A percentile compares a stretch with the other conserved stretches of the same genome.
Conservation (phyloP, 805 yeast species). For the Candida adriatica region DNA sequence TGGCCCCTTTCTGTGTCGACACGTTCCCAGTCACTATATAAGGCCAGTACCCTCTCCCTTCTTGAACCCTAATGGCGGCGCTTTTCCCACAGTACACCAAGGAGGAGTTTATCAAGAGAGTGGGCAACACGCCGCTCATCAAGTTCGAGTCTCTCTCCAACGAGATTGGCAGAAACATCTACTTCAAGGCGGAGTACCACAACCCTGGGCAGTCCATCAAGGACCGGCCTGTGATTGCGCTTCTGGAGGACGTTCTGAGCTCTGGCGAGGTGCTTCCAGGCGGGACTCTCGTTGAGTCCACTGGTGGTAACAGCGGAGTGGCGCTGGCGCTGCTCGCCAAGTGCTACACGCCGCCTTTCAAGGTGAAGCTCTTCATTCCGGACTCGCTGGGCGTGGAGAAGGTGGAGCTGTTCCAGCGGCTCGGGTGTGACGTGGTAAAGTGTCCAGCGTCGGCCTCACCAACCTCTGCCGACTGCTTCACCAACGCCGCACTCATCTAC, state of each 20-base stretch:
- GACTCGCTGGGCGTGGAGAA: slow-evolving; percentile 73
- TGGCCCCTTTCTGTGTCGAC: too few species aligned
- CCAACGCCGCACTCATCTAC: slow-evolving; percentile 25
- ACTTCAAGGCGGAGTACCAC: slow-evolving; percentile 63
- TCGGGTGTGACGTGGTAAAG: slow-evolving; percentile 61
- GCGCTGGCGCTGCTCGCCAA: slow-evolving; percentile 66
- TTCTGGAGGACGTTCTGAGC: slow-evolving; percentile 52
- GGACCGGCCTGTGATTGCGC: slow-evolving; percentile 70
- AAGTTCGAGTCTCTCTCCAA: slow-evolving; percentile 53
- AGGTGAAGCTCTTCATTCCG: slow-evolving; percentile 71
- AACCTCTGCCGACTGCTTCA: slow-evolving; percentile 41
- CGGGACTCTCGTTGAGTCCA: slow-evolving; percentile 71
- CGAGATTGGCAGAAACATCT: slow-evolving; percentile 62
- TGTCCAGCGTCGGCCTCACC: slow-evolving; percentile 55
- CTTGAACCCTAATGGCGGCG: too few species aligned
- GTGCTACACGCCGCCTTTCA: slow-evolving; percentile 23
- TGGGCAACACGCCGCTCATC: slow-evolving; percentile 74
- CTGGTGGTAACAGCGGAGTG: slow-evolving; percentile 83
- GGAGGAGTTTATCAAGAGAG: slow-evolving; percentile 14
- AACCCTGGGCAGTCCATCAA: slow-evolving; percentile 86
- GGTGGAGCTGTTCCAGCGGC: slow-evolving; percentile 44
- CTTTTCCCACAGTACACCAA: slow-evolving; percentile 13
- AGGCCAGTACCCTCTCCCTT: too few species aligned
- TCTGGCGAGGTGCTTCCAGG: slow-evolving; percentile 12
- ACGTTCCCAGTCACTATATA: too few species aligned